Evolutionary conservation across 148 eudicot genomes (phyloP), one percentile per base, ranked within the genome.

Genomic region (Selenicereus undatus): DNA sequence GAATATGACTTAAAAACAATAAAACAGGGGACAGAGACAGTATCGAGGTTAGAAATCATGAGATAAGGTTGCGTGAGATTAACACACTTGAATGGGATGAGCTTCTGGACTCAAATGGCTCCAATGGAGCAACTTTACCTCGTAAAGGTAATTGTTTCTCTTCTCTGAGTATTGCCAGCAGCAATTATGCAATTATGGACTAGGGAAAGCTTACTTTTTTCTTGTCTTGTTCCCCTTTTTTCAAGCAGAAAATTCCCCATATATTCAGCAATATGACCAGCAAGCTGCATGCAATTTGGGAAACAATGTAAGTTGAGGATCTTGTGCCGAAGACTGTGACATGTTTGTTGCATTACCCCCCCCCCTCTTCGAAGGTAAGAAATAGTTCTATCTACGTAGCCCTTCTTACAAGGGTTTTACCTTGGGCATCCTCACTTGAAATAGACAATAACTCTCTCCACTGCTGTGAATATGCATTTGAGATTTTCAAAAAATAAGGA

Each of bases 41-140:
- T 86, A 71, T 65, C 79, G 85, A 76, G 54, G 83, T 86, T 21
- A 79, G 79, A 80, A 85, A 86, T 87, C 90, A 91, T 85, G 93
- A 91, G 73, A 86, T 85, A 86, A 87, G 86, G 88, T 88, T 95
- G 82, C 99, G 88, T 74, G 99, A 95, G 88, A 89, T 95, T 69
- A 93, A 95, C 74, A 93, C 97, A 56, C 91, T 92, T 69, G 99
- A 93, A 22, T 95, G 99, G 99, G 99, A 95, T 86, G 97, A 95
- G 85, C 99, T 95, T 82, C 73, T 95, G 84, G 91, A 77, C 51
- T 87, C 91, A 78, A 91, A 86, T 86, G 94, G 88, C 84, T 80
- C 85, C 74, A 87, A 77, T 81, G 89, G 86, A 77, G 78, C 83
- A 76, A 80, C 51, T 56, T 45, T 79, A 65, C 77, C 86, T 58